Base-by-base conservation (phyloP, 208 protist species). In the Leishmania guyanensis region DNA sequence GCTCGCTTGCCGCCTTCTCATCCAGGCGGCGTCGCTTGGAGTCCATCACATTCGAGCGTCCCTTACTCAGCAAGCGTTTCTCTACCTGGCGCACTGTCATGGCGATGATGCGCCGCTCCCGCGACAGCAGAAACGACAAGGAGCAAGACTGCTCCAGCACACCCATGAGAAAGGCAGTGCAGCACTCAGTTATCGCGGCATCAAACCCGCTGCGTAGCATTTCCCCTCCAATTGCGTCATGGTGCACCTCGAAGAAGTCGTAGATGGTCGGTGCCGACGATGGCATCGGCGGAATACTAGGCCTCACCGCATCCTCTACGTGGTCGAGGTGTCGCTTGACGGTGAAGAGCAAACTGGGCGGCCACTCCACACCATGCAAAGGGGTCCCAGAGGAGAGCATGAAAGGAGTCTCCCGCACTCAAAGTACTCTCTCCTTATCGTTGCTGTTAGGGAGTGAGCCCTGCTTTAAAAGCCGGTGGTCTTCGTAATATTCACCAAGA, bases 101-200 rank as follows among this genome's bases (percentile, higher is more conserved):
- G 16, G 74, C 64, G 8, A 89, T 78, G 60, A 86, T 81, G 62
- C 86, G 86, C 6, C 86, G 83, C 72, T 97, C 91, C 54, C 87
- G 83, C 3, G 88, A 85, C 12, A 88, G 78, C 16, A 97, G 83
- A 85, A 97, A 94, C 0, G 89, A 93, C 6, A 90, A 85, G 33
- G 81, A 68, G 78, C 94, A 96, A 33, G 89, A 85, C 82, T 96
- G 89, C 86, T 96, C 94, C 29, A 97, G 89, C 36, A 92, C 84
- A 16, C 93, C 91, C 2, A 95, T 71, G 4, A 93, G 29, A 86
- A 95, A 90, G 20, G 81, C 81, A 5, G 89, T 80, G 83, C 88
- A 93, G 78, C 86, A 93, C 26, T 86, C 81, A 29, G 89, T 71
- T 26, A 89, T 51, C 14, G 90, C 83, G 17, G 80, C 54, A n/a